phyloP scores from a whole-genome alignment of 352 stramenopile species.

The Globisporangium canariense region DNA sequence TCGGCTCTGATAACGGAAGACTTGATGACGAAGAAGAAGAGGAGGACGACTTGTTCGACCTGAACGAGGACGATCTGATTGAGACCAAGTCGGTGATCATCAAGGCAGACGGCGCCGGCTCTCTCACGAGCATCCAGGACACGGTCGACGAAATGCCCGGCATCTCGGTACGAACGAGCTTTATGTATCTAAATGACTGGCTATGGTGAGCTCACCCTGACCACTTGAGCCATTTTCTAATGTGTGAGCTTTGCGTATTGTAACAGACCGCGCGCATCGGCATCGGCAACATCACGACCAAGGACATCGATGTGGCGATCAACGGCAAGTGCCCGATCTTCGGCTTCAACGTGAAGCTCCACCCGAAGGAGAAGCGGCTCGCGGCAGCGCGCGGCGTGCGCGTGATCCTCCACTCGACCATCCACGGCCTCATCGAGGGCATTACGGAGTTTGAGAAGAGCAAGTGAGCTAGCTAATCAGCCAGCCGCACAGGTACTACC shows the following conservation, averaged over 20 bases:
- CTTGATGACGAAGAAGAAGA: constrained; percentile 13
- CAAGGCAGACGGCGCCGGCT: constrained; percentile 73
- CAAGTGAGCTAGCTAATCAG: not conserved
- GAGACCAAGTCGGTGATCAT: constrained; percentile 70
- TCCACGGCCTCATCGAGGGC: constrained; percentile 79
- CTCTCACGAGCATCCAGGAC: constrained; percentile 82
- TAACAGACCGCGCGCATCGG: constrained; percentile 68
- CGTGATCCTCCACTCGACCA: constrained; percentile 63
- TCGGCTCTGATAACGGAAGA: not conserved
- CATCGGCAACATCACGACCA: constrained; percentile 72
- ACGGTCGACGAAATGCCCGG: constrained; percentile 71
- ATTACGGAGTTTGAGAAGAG: constrained; percentile 40
- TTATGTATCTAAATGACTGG: not conserved
- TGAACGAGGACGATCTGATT: constrained; percentile 39
- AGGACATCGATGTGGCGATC: constrained; percentile 80
- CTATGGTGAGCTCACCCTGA: not conserved
- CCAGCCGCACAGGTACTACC: no score
- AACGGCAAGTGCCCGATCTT: constrained; percentile 82
- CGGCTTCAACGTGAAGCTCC: constrained; percentile 78
- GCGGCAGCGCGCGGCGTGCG: constrained; percentile 54
- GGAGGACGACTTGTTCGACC: constrained; percentile 22
- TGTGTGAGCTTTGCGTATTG: not conserved
- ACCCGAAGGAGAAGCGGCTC: constrained; percentile 52
- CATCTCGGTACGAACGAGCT: constrained; percentile 34
- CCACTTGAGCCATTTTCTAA: not conserved